Evolutionary conservation across 257 asterid species (phyloP).

Genomic region (Nicotiana sylvestris): DNA sequence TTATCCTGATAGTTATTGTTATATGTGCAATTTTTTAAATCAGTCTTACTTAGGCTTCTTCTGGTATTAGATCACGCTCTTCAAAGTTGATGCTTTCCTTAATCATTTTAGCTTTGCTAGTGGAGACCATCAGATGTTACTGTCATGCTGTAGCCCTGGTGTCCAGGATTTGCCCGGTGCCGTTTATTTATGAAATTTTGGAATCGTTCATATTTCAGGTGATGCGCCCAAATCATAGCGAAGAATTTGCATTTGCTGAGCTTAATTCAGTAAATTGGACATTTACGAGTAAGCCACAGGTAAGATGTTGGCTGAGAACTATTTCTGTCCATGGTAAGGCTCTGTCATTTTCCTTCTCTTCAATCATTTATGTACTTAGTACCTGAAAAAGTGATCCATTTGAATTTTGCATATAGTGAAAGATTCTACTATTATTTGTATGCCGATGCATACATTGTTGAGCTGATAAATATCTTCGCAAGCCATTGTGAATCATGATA

Average conservation of each 20-base stretch:
- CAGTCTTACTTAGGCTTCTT: neutral
- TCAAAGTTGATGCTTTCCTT: neutral
- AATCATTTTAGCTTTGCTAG: neutral
- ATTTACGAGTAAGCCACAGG: constrained; percentile 57
- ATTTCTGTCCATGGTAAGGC: neutral
- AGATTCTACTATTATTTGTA: neutral
- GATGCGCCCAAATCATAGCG: constrained; percentile 72
- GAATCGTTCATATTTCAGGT: constrained; percentile 41
- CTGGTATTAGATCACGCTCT: neutral
- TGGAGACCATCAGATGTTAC: neutral
- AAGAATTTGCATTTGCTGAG: constrained; percentile 49
- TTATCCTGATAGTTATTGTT: neutral
- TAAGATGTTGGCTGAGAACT: constrained; percentile 14
- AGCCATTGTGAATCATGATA: neutral
- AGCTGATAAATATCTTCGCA: neutral
- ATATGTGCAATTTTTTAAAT: neutral
- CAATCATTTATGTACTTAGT: neutral
- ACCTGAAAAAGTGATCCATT: neutral
- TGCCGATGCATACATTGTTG: neutral
- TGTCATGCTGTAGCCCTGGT: neutral
- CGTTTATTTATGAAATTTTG: neutral
- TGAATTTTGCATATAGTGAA: neutral
- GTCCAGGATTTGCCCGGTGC: neutral
- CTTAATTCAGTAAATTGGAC: constrained; percentile 73
- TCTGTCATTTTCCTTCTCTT: neutral